Evolutionary conservation across 495 filamentous ascomycete genomes (phyloP).

Genomic region (Achaetomiella virescens): DNA sequence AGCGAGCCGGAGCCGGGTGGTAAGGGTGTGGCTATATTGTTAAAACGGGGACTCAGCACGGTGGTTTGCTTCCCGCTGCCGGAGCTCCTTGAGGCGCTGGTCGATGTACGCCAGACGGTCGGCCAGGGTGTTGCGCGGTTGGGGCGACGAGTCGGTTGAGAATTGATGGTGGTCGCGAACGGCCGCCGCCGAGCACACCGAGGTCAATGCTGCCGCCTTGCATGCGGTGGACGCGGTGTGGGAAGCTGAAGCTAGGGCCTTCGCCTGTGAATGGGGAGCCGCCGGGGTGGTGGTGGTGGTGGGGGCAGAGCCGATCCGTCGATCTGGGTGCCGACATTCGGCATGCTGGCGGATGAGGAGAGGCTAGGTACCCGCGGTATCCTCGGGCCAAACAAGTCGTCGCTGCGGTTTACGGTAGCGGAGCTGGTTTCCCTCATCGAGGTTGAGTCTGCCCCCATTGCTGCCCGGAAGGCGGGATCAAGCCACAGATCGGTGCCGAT

Average conservation of each 20-base stretch:
- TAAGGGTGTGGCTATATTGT: background rate
- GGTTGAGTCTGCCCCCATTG: background rate
- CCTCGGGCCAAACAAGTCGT: slow-evolving; percentile 29
- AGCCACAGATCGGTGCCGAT: slow-evolving; percentile 33
- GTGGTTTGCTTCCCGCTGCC: slow-evolving; percentile 30
- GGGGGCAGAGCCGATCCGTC: slow-evolving; percentile 27
- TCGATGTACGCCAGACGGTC: slow-evolving; percentile 47
- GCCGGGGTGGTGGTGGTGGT: slow-evolving; percentile 32
- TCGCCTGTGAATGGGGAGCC: slow-evolving; percentile 46
- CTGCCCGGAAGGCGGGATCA: slow-evolving; percentile 13
- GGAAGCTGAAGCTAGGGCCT: slow-evolving; percentile 44
- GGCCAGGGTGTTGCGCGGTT: slow-evolving; percentile 34
- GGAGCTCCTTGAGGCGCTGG: slow-evolving; percentile 46
- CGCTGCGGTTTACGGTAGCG: slow-evolving; percentile 14
- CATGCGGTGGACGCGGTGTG: slow-evolving; percentile 37
- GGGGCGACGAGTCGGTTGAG: slow-evolving; percentile 20
- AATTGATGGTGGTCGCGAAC: slow-evolving; percentile 39
- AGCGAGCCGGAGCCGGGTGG: background rate
- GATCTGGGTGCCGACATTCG: slow-evolving; percentile 14
- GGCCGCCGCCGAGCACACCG: slow-evolving; percentile 39
- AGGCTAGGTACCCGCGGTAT: slow-evolving; percentile 18
- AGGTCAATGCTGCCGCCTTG: slow-evolving; percentile 36
- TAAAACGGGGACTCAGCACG: slow-evolving; percentile 40
- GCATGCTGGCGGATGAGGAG: slow-evolving; percentile 18
- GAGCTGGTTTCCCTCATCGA: slow-evolving; percentile 23